Evolutionary conservation across 768 basidiomycete species (phyloP), one percentile per base, ranked within the genome.

Genomic region (Asterophora lycoperdoides): DNA sequence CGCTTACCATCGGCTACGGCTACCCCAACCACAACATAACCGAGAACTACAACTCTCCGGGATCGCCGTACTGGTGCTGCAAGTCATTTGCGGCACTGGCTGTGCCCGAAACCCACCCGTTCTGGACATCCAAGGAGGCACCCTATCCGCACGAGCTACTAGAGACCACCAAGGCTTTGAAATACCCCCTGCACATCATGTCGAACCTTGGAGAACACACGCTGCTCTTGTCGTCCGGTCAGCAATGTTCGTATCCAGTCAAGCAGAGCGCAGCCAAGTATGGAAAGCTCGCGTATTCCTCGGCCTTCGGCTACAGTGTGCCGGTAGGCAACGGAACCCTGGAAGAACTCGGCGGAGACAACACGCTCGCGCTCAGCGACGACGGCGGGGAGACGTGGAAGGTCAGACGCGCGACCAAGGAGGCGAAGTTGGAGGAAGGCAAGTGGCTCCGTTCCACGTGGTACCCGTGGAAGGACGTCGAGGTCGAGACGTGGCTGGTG

Each of bases 1-100:
- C 83, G 0, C 68, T 89, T 30, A 88, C 83, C 8, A 83, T 88
- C 56, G 86, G 85, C 2, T 87, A 73, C 59, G 68, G 70, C 40
- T 87, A 86, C 56, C 84, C 83, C 26, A 86, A 85, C 57, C 80
- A 80, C 65, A 83, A 83, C 62, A 81, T 87, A 71, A 84, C 79
- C 11, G 82, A 89, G 61, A 87, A 85, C 65, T 88, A 90, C 70
- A 88, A 89, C 61, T 84, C 84, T 4, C 80, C 81, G 14, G 85
- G 85, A 15, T 86, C 84, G 19, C 83, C 84, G 2, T 90, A 89
- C 65, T 89, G 86, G 87, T 84, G 81, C 60, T 87, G 84, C 70
- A 86, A 88, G 60, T 81, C 84, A 1, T 89, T 90, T 63, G 71
- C 83, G 33, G 64, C 83, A 5, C 76, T 89, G 13, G 71, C 84